Evolutionary conservation across 257 asterid species (phyloP).

Genomic region (Lycium barbarum): DNA sequence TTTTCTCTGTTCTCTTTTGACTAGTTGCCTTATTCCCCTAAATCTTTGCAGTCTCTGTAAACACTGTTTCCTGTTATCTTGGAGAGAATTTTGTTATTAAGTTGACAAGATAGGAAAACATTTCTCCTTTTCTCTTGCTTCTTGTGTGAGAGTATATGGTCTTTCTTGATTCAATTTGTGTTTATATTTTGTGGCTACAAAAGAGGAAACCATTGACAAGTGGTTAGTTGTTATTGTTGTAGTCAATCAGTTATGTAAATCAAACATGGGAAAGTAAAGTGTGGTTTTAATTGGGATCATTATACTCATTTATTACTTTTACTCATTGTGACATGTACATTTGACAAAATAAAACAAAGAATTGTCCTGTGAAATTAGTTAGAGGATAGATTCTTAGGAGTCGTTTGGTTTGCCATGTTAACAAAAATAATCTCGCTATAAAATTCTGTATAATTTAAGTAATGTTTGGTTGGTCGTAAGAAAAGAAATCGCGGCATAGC

Average conservation of each 20-base stretch:
- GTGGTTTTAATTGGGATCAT: background rate
- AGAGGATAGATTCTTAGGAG: background rate
- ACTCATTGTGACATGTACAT: background rate
- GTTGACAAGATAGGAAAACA: conserved; percentile 29
- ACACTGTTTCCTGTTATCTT: background rate
- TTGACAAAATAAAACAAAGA: background rate
- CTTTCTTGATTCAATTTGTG: conserved; percentile 36
- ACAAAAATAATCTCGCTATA: too few relatives aligned
- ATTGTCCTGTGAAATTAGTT: background rate
- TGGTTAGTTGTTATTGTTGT: conserved; percentile 41
- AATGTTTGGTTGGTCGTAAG: background rate
- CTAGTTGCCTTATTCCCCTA: conserved; percentile 49
- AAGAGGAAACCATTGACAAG: conserved; percentile 51
- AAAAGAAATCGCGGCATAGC: background rate
- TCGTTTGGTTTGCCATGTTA: background rate
- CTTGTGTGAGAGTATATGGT: conserved; percentile 7
- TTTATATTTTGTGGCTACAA: conserved; percentile 38
- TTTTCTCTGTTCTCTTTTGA: conserved; percentile 60
- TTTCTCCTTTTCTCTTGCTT: conserved; percentile 27
- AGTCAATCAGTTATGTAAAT: background rate
- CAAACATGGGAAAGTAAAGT: background rate
- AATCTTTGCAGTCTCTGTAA: conserved; percentile 49
- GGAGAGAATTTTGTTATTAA: conserved; percentile 25
- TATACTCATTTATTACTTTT: background rate
- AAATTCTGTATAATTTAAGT: too few relatives aligned